phyloP scores from a whole-genome alignment of 129 eudicot genomes.

The Chrysanthemum lavandulifolium region DNA sequence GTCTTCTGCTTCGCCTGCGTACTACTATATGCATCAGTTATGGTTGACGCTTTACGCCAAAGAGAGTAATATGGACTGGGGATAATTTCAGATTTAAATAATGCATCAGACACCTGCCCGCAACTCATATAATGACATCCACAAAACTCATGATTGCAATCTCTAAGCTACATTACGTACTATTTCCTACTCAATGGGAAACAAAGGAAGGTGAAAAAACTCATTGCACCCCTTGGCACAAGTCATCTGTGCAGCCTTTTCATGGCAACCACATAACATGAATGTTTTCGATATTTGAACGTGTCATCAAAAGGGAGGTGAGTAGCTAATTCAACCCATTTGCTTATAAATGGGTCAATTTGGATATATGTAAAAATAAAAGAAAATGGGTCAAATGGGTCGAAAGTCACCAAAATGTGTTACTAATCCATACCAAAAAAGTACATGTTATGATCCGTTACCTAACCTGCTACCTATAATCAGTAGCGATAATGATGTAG shows the following conservation, averaged over 20 bases:
- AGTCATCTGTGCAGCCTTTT: conserved; percentile 9
- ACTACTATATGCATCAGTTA: not conserved
- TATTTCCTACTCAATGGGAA: not conserved
- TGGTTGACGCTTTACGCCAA: not conserved
- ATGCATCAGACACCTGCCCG: not conserved
- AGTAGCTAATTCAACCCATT: not conserved
- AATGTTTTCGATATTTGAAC: not conserved
- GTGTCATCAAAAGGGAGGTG: not conserved
- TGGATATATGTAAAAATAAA: not conserved
- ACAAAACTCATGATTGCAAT: not conserved
- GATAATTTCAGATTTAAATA: not conserved
- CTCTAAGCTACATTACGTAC: conserved; percentile 5
- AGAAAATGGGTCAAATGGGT: not conserved
- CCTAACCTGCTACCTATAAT: not conserved
- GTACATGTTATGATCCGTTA: not conserved
- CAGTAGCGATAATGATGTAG: not conserved
- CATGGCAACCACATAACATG: conserved; percentile 19
- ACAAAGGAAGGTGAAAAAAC: conserved; percentile 1
- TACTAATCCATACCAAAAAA: not conserved
- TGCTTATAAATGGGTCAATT: not conserved
- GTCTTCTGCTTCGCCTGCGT: too few species aligned
- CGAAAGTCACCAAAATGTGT: not conserved
- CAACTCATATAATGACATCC: not conserved
- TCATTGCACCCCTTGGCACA: too few species aligned
- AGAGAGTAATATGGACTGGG: not conserved